phyloP scores from a whole-genome alignment of 1,139 yeast species.

The Saccharomyces hybrid region DNA sequence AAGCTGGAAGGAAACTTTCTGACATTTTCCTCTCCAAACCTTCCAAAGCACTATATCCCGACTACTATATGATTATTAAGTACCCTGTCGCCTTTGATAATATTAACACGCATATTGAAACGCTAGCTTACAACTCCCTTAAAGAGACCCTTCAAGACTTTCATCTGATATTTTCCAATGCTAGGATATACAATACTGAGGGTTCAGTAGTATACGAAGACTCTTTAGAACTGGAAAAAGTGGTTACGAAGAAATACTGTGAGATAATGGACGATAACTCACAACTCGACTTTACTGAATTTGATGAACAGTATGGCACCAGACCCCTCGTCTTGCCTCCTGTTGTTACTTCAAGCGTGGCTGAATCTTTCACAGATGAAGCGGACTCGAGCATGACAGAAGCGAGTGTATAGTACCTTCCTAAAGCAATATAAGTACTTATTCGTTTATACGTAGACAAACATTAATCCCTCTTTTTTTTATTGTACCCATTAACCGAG shows the following conservation, averaged over 20 bases:
- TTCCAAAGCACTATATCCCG: slow-evolving; percentile 69
- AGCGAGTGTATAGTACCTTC: background rate
- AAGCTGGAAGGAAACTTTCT: slow-evolving; percentile 39
- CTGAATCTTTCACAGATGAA: background rate
- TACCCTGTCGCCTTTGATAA: slow-evolving; percentile 76
- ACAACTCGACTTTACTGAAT: slow-evolving; percentile 41
- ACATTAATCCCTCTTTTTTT: too few relatives aligned
- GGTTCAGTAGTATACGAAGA: slow-evolving; percentile 78
- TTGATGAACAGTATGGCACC: slow-evolving; percentile 42
- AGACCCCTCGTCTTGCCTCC: slow-evolving; percentile 20
- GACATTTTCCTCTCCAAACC: slow-evolving; percentile 65
- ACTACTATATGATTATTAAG: slow-evolving; percentile 70
- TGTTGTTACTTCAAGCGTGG: background rate
- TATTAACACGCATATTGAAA: slow-evolving; percentile 51
- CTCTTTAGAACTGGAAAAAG: slow-evolving; percentile 56
- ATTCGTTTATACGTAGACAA: background rate
- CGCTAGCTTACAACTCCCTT: slow-evolving; percentile 44
- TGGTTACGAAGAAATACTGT: slow-evolving; percentile 33
- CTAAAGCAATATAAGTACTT: background rate
- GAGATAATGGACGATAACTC: slow-evolving; percentile 31
- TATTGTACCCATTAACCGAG: too few relatives aligned
- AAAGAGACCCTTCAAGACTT: slow-evolving; percentile 64
- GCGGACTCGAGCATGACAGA: background rate
- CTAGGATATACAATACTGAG: slow-evolving; percentile 81
- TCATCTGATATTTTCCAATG: slow-evolving; percentile 73